phyloP scores from a whole-genome alignment of 2,329 filamentous ascomycete species.

The Colletotrichum karsti region DNA sequence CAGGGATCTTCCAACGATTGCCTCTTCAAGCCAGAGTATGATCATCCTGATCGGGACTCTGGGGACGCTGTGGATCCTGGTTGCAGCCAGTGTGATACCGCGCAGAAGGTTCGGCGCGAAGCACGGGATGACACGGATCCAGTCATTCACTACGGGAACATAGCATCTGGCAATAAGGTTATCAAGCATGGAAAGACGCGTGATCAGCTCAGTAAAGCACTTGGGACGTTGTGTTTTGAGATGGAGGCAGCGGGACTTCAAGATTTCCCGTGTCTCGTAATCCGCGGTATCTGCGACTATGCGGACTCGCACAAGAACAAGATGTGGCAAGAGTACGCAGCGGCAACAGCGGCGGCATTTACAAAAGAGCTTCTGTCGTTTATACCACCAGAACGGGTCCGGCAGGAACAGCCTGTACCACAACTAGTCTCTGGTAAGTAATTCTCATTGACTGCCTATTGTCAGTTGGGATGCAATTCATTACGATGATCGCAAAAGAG shows the following conservation, averaged over 20 bases:
- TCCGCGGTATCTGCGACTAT: constrained; percentile 42
- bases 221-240: constrained; percentile 32
- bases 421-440: neutral
- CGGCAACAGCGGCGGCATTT: constrained; percentile 33
- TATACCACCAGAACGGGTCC: accelerated
- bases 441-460: accelerated
- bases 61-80: too few species aligned
- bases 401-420: neutral
- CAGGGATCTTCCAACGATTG: neutral
- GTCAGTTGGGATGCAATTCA: too few species aligned
- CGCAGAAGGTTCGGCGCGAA: neutral
- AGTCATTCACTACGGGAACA: constrained; percentile 33
- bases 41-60: neutral
- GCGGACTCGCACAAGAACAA: constrained; percentile 38
- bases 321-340: constrained; percentile 34
- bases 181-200: constrained; percentile 28
- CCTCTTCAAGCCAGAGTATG: neutral
- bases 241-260: constrained; percentile 34
- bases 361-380: constrained; percentile 25
- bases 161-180: constrained; percentile 34
- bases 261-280: constrained; percentile 34
- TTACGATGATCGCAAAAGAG: too few species aligned
- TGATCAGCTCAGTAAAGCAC: neutral
- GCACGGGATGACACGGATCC: neutral
- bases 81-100: neutral